These are phyloP conservation scores for Chrysanthemum lavandulifolium DNA, from an alignment of 129 eudicot species.

Conservation along the genomic window DNA sequence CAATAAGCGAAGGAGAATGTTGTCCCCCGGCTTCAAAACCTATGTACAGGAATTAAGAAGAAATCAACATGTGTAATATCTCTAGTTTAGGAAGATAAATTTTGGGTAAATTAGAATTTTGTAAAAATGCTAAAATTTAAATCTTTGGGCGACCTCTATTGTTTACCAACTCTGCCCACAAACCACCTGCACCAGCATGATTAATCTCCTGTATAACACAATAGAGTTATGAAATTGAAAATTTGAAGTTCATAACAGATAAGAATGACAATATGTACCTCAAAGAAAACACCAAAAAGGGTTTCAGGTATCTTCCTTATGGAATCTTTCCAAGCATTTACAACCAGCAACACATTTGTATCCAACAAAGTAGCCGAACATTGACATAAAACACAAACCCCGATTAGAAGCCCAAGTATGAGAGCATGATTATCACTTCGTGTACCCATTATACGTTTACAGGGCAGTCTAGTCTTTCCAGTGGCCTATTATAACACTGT, in stretches of 20 bases:
- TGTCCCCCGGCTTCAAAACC: conserved; percentile 98
- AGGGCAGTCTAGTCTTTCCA: conserved; percentile 26
- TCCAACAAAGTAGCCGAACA: conserved; percentile 51
- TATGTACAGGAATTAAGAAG: conserved; percentile 25
- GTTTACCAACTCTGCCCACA: conserved; percentile 95
- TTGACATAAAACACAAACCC: conserved; percentile 36
- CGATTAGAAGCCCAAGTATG: conserved; percentile 36
- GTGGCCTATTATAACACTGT: conserved; percentile 26
- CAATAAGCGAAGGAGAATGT: conserved; percentile 70
- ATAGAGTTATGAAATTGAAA: conserved; percentile 5
- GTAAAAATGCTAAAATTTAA: neutral
- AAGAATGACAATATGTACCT: conserved; percentile 41
- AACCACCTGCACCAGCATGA: conserved; percentile 98
- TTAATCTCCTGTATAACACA: conserved; percentile 69
- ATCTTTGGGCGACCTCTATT: conserved; percentile 60
- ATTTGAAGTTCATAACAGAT: neutral
- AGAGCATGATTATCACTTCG: conserved; percentile 12
- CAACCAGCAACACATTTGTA: conserved; percentile 44
- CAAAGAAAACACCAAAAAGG: conserved; percentile 84
- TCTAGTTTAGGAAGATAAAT: neutral
- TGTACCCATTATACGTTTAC: conserved; percentile 48
- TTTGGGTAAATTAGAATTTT: neutral
- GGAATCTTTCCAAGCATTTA: conserved; percentile 59
- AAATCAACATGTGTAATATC: neutral
- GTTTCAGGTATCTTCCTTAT: conserved; percentile 59